Percentiles rank a stretch among this genome's conserved stretches.
phyloP scores from a whole-genome alignment of 129 eudicot genomes.

The Heracleum sosnowskyi region DNA sequence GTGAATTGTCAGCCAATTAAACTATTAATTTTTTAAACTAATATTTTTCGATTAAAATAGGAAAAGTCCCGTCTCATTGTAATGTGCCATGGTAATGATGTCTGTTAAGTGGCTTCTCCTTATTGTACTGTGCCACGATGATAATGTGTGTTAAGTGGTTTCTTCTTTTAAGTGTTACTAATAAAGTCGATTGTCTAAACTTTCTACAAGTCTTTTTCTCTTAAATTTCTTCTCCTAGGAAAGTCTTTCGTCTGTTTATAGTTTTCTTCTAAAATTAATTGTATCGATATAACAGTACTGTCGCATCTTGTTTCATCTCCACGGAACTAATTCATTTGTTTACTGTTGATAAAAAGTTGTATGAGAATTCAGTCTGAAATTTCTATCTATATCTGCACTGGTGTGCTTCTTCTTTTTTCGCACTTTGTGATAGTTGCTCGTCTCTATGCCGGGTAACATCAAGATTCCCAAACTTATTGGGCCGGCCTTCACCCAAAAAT shows the following conservation, averaged over 20 bases:
- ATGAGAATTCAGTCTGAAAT: too few species aligned
- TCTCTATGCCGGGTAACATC: background rate
- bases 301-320: too few species aligned
- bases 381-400: too few species aligned
- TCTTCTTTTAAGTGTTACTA: too few species aligned
- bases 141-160: too few species aligned
- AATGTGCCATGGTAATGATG: background rate
- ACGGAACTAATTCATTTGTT: too few species aligned
- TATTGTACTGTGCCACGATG: too few species aligned
- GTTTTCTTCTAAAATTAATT: too few species aligned
- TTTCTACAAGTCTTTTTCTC: background rate
- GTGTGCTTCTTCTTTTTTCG: too few species aligned
- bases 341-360: too few species aligned
- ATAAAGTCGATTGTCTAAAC: background rate
- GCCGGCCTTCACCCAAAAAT: background rate
- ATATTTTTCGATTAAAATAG: background rate
- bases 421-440: background rate
- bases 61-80: background rate
- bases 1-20: background rate
- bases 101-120: too few species aligned
- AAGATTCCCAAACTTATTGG: background rate
- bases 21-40: background rate
- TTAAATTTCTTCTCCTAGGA: background rate
- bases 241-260: background rate
- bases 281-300: too few species aligned